Percentiles rank a stretch among this genome's conserved stretches.
Evolutionary conservation across 2,329 filamentous ascomycete species (phyloP).

Genomic region (Pseudofabraea citricarpa): DNA sequence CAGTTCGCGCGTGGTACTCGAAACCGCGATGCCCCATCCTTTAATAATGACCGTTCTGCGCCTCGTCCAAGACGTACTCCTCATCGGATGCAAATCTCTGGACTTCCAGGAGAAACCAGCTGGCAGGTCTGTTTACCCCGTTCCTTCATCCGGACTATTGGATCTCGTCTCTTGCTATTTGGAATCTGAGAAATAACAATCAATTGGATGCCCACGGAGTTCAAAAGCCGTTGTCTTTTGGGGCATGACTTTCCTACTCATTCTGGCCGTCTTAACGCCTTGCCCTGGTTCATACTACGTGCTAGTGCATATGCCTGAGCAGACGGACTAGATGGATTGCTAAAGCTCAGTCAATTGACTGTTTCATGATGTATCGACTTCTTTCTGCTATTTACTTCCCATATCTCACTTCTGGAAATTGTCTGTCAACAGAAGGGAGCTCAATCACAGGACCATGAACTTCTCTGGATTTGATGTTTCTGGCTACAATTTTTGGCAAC

Average conservation of each 20-base stretch:
- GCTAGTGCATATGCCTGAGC: constrained; percentile 31
- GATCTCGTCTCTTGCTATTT: constrained; percentile 30
- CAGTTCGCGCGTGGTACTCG: constrained; percentile 93
- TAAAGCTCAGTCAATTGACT: constrained; percentile 20
- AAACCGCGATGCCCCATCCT: constrained; percentile 58
- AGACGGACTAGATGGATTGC: constrained; percentile 23
- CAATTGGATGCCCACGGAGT: constrained; percentile 28
- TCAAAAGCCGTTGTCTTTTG: constrained; percentile 14
- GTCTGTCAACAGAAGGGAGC: constrained; percentile 20
- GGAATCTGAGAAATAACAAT: constrained; percentile 26
- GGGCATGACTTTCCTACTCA: constrained; percentile 18
- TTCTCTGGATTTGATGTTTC: constrained; percentile 19
- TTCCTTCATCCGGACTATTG: constrained; percentile 44
- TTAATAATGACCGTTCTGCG: constrained; percentile 54
- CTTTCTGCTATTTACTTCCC: constrained; percentile 26
- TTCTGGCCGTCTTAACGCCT: constrained; percentile 25
- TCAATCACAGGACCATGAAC: constrained; percentile 23
- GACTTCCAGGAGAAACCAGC: constrained; percentile 96
- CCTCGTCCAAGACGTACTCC: constrained; percentile 89
- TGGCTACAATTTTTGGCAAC: constrained; percentile 25
- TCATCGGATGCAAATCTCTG: constrained; percentile 95
- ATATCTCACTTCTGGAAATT: constrained; percentile 22
- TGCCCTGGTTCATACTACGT: constrained; percentile 20
- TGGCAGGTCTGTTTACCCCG: constrained; percentile 95
- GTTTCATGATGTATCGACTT: constrained; percentile 27